These are phyloP conservation scores for Kentomonas sorsogonicus DNA, from an alignment of 208 protist species.

Conservation along the genomic window DNA sequence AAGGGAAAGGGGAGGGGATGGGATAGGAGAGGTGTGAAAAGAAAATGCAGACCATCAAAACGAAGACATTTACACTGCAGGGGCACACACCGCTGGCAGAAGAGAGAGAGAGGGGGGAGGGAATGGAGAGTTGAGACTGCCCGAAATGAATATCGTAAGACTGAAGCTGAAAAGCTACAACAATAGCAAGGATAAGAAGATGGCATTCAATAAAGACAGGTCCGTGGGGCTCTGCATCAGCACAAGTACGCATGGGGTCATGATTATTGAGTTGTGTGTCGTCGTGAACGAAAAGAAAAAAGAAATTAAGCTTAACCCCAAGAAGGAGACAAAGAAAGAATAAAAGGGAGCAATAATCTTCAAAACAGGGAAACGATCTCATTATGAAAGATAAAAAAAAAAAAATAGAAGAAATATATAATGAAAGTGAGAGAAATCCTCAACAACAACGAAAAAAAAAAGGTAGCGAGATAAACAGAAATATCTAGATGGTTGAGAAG, in stretches of 20 bases:
- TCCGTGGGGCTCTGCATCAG: too few relatives aligned
- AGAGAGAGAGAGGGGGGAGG: neutral
- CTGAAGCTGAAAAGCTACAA: too few relatives aligned
- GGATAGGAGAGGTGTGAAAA: neutral
- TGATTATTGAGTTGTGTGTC: too few relatives aligned
- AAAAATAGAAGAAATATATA: too few relatives aligned
- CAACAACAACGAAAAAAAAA: too few relatives aligned
- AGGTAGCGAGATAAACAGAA: too few relatives aligned
- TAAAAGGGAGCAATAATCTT: neutral
- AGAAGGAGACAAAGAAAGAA: neutral
- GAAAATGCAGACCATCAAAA: neutral
- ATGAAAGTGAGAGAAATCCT: neutral
- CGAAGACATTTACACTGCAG: neutral
- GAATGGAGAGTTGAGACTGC: too few relatives aligned
- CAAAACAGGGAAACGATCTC: neutral
- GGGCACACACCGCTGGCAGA: neutral
- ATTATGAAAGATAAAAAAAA: neutral
- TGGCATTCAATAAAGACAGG: too few relatives aligned
- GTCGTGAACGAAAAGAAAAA: conserved; percentile 1
- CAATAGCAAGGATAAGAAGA: too few relatives aligned
- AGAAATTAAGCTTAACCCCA: neutral
- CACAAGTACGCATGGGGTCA: too few relatives aligned
- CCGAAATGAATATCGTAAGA: too few relatives aligned
- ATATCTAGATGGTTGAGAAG: too few relatives aligned
- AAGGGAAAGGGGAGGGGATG: neutral